phyloP scores from a whole-genome alignment of 495 filamentous ascomycete genomes.

The Aspergillus asperescens region DNA sequence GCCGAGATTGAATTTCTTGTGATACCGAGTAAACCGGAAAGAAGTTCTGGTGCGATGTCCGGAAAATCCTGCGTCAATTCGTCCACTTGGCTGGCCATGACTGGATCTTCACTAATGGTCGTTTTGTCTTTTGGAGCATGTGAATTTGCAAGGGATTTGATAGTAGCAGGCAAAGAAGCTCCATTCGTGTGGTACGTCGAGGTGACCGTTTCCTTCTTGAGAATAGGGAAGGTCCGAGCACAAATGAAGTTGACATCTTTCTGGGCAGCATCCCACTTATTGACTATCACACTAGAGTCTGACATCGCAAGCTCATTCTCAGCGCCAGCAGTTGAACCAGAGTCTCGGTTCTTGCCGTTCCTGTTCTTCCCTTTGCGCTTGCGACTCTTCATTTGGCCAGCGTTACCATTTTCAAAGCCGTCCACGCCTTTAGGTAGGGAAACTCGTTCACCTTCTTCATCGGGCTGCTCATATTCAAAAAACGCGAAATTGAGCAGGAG shows the following conservation, averaged over 20 bases:
- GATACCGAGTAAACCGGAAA: slow-evolving; percentile 49
- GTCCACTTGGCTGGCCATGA: slow-evolving; percentile 42
- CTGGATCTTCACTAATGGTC: slow-evolving; percentile 39
- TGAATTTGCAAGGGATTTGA: slow-evolving; percentile 45
- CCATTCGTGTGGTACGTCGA: slow-evolving; percentile 60
- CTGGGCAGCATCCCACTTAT: slow-evolving; percentile 53
- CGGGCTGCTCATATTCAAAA: slow-evolving; percentile 52
- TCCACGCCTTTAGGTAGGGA: slow-evolving; percentile 67
- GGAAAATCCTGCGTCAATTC: slow-evolving; percentile 54
- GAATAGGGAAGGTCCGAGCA: slow-evolving; percentile 36
- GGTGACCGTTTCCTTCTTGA: slow-evolving; percentile 45
- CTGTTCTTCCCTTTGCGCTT: slow-evolving; percentile 33
- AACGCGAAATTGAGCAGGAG: slow-evolving; percentile 71
- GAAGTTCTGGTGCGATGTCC: slow-evolving; percentile 35
- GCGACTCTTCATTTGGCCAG: slow-evolving; percentile 40
- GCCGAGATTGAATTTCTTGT: slow-evolving; percentile 51
- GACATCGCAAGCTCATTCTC: slow-evolving; percentile 11
- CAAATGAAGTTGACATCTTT: slow-evolving; percentile 58
- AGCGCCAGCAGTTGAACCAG: slow-evolving; percentile 4
- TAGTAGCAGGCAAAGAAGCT: slow-evolving; percentile 52
- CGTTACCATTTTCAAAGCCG: slow-evolving; percentile 56
- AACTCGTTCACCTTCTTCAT: slow-evolving; percentile 34
- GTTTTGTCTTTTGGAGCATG: slow-evolving; percentile 25
- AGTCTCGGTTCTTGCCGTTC: slow-evolving; percentile 17
- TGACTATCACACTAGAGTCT: slow-evolving; percentile 20